These are phyloP conservation scores for Fusarium sp. DNA, from an alignment of 2,329 filamentous ascomycete species.

Conservation along the genomic window DNA sequence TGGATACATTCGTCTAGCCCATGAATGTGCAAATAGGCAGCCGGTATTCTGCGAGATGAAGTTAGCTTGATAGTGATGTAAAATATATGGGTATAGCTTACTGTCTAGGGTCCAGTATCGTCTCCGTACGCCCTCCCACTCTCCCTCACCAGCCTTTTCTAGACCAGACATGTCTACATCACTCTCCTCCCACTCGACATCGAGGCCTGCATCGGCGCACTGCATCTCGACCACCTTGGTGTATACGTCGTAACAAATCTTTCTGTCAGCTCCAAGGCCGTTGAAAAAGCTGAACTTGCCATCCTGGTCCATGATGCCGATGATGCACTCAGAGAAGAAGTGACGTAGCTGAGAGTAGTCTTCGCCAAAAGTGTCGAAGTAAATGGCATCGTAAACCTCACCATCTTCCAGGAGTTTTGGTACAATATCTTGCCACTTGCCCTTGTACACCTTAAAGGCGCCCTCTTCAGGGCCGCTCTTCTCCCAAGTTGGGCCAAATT, in stretches of 20 bases:
- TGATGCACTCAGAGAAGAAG: conserved; percentile 90
- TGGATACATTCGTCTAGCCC: conserved; percentile 55
- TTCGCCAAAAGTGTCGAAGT: conserved; percentile 98
- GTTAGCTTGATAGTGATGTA: conserved; percentile 31
- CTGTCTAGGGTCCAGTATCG: conserved; percentile 89
- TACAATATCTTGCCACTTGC: conserved; percentile 84
- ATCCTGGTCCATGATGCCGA: conserved; percentile 75
- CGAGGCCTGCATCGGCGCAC: conserved; percentile 85
- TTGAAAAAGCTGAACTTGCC: conserved; percentile 90
- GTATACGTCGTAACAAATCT: conserved; percentile 96
- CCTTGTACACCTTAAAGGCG: conserved; percentile 73
- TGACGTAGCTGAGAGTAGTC: conserved; percentile 84
- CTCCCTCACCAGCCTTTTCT: conserved; percentile 71
- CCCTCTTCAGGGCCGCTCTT: conserved; percentile 65
- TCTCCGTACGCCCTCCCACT: conserved; percentile 89
- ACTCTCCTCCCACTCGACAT: conserved; percentile 86
- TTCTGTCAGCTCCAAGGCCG: conserved; percentile 89
- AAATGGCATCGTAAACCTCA: conserved; percentile 84
- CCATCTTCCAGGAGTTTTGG: conserved; percentile 73
- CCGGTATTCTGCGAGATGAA: conserved; percentile 65
- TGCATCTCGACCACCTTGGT: conserved; percentile 92
- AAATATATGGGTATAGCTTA: conserved; percentile 49
- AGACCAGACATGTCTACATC: conserved; percentile 74
- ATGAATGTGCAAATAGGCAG: conserved; percentile 80
- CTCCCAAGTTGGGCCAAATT: conserved; percentile 67